Base-by-base conservation (phyloP, 495 filamentous ascomycete species). In the Annulohypoxylon maeteangense region DNA sequence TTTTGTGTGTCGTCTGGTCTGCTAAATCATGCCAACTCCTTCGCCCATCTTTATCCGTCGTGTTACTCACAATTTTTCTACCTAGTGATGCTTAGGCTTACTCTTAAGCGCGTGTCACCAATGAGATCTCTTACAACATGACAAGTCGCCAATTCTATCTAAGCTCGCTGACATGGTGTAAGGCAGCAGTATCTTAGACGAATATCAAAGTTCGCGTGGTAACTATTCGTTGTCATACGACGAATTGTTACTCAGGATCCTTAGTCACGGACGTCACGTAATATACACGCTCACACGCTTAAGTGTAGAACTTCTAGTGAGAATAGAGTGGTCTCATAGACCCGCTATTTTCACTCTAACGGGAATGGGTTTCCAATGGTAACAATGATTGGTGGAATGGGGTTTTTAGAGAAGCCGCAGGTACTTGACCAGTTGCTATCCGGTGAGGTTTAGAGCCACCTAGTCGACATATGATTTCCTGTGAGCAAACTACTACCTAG, bases 91-190 rank as follows among this genome's bases (percentile, higher is more conserved):
- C 29, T 62, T 48, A 27, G 50, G 48, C 56, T 55, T 59, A 40
- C n/a, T 51, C 22, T 42, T 42, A 57, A 22, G 22, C 25, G 25
- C 27, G 27, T 67, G 23, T 50, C 34, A 71, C 58, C 58, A 72
- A 63, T 58, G 50, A 57, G 58, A 59, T 51, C 59, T 54, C 38
- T 8, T 8, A 14, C 20, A 18, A 44, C 18, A 42, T 50, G 50
- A 62, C 50, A 40, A 63, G 27, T 68, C 40, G 38, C 57, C 22
- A 58, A 62, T 63, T 51, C 40, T 40, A 63, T 56, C 42, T 58
- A 14, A 57, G 20, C 54, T 40, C 18, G 29, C 42, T 38, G 50
- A 20, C 29, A 20, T 22, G n/a, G 27, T 11, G 25, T 0, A 32
- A 32, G 34, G 22, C 20, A 16, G 27, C 7, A 18, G 11, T 16